phyloP scores from a whole-genome alignment of 257 asterid genomes.

The Fraxinus cuspidata region DNA sequence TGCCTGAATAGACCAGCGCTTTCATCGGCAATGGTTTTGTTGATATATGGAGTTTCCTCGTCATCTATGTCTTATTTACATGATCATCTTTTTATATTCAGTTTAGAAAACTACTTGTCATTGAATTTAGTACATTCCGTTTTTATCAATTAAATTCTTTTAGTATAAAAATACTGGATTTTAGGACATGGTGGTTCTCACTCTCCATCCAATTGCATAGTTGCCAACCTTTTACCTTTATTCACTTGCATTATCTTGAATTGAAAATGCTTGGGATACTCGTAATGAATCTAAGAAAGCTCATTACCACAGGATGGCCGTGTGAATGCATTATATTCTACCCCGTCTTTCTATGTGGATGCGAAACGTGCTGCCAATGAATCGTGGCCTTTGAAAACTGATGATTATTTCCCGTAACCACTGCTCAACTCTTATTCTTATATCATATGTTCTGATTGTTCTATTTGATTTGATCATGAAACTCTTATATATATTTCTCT shows the following conservation, averaged over 20 bases:
- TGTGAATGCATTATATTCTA: slow-evolving; percentile 81
- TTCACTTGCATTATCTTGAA: neutral
- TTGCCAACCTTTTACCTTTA: neutral
- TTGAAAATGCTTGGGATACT: neutral
- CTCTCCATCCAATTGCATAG: neutral
- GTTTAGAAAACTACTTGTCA: neutral
- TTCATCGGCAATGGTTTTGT: neutral
- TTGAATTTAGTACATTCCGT: neutral
- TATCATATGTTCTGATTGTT: slow-evolving; percentile 2
- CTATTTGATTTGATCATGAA: slow-evolving; percentile 8
- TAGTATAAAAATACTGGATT: neutral
- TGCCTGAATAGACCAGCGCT: neutral
- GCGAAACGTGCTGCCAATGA: slow-evolving; percentile 63
- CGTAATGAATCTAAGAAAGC: slow-evolving; percentile 10
- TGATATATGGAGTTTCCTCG: neutral
- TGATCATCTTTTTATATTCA: too few species aligned
- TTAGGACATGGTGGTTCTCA: neutral
- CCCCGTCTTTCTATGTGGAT: slow-evolving; percentile 81
- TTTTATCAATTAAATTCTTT: neutral
- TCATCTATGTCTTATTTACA: neutral
- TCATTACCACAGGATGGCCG: slow-evolving; percentile 71
- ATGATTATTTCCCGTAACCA: slow-evolving; percentile 88
- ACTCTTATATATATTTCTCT: slow-evolving; percentile 1
- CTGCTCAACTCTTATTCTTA: slow-evolving; percentile 10
- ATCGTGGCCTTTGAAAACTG: slow-evolving; percentile 76